These are phyloP conservation scores for Colletotrichum spaethianum DNA, from an alignment of 2,329 filamentous ascomycete genomes.

Conservation along the genomic window DNA sequence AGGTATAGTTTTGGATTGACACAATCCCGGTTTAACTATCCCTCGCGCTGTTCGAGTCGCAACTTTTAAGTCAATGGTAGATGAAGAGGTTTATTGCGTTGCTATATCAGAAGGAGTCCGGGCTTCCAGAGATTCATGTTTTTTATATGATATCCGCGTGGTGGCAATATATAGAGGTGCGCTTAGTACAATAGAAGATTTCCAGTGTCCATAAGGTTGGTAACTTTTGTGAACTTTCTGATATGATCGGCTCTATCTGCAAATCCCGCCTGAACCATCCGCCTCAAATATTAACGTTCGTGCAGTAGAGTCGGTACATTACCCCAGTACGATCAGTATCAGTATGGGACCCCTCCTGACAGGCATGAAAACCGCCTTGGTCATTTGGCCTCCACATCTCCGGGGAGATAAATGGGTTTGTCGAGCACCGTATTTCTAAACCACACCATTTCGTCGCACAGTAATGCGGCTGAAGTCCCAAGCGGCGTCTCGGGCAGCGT, in stretches of 20 bases:
- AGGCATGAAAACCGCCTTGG: neutral
- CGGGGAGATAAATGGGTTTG: neutral
- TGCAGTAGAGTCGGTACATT: neutral
- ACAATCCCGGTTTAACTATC: neutral
- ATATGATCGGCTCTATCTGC: too few species aligned
- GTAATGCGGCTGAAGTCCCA: neutral
- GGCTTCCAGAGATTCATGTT: neutral
- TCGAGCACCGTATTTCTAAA: neutral
- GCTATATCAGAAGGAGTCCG: neutral
- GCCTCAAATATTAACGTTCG: neutral
- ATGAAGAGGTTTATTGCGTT: too few species aligned
- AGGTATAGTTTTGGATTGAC: neutral
- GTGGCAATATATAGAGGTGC: neutral
- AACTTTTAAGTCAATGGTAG: too few species aligned
- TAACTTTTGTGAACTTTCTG: neutral
- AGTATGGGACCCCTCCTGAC: neutral
- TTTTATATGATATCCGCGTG: too few species aligned
- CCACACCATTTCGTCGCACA: neutral
- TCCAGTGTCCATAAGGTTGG: too few species aligned
- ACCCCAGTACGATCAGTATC: constrained; percentile 4
- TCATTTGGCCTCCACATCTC: too few species aligned
- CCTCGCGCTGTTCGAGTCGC: neutral
- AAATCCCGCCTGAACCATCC: neutral
- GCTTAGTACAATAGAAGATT: too few species aligned
- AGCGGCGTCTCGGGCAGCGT: neutral